These are phyloP conservation scores for Xylaria intraflava DNA, from an alignment of 495 filamentous ascomycete genomes.

Conservation along the genomic window DNA sequence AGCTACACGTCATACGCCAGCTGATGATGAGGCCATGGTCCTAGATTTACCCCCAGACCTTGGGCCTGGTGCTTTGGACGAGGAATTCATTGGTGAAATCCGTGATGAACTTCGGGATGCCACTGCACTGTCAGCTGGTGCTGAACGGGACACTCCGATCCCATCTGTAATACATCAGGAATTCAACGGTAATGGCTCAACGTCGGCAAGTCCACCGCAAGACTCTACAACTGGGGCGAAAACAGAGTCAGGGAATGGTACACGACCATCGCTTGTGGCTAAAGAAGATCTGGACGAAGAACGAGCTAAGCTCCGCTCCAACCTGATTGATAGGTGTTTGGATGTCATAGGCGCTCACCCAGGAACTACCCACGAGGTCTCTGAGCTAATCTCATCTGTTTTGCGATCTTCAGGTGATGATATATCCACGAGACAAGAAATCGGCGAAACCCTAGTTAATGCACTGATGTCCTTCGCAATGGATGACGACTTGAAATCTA, in stretches of 20 bases:
- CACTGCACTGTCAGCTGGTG: slow-evolving; percentile 11
- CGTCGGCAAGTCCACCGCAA: slow-evolving; percentile 18
- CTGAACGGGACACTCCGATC: slow-evolving; percentile 13
- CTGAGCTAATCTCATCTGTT: slow-evolving; percentile 75
- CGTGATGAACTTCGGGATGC: slow-evolving; percentile 14
- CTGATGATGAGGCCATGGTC: slow-evolving; percentile 22
- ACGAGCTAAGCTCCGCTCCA: slow-evolving; percentile 62
- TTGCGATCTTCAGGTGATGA: slow-evolving; percentile 60
- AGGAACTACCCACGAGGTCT: slow-evolving; percentile 84
- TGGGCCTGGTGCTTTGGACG: slow-evolving; percentile 10
- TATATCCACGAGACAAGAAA: slow-evolving; percentile 52
- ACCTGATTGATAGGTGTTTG: slow-evolving; percentile 81
- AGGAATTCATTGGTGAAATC: slow-evolving; percentile 24
- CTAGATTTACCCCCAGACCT: slow-evolving; percentile 21
- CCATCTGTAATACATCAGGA: slow-evolving; percentile 9
- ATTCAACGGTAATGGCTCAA: slow-evolving; percentile 8
- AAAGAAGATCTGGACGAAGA: slow-evolving; percentile 79
- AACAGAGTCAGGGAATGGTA: slow-evolving; percentile 3
- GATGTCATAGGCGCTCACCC: slow-evolving; percentile 84
- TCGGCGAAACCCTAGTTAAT: slow-evolving; percentile 74
- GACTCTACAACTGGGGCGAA: slow-evolving; percentile 11
- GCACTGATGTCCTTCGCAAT: slow-evolving; percentile 77
- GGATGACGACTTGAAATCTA: slow-evolving; percentile 69
- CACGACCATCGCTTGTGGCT: slow-evolving; percentile 33
- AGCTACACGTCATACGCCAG: slow-evolving; percentile 6